Evolutionary conservation across 2,329 filamentous ascomycete species (phyloP).

Genomic region (Atkinsonella texensis): DNA sequence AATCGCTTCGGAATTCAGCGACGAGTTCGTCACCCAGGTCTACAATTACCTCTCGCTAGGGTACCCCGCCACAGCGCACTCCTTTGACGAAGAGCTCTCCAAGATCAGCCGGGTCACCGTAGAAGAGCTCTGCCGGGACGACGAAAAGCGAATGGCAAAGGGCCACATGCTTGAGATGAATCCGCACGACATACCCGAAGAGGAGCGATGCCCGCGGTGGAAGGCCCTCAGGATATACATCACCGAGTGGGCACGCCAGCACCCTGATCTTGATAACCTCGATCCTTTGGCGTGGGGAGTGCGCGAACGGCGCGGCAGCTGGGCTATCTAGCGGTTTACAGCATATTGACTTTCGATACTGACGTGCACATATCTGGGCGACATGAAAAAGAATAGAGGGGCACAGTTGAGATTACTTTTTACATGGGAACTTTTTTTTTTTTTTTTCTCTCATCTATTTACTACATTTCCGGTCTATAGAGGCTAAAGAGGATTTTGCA

Average conservation of each 20-base stretch:
- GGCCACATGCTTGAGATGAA: conserved; percentile 60
- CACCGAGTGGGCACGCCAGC: conserved; percentile 78
- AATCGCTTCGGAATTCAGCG: conserved; percentile 58
- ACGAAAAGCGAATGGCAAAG: conserved; percentile 46
- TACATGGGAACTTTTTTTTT: too few species aligned
- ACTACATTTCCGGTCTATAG: too few species aligned
- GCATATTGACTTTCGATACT: background rate
- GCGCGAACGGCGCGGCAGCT: conserved; percentile 54
- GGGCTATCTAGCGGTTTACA: conserved; percentile 43
- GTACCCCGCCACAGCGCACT: conserved; percentile 73
- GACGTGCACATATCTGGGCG: background rate
- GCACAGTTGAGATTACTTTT: too few species aligned
- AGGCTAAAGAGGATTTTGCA: too few species aligned
- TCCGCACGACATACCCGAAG: conserved; percentile 28
- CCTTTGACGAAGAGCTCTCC: conserved; percentile 74
- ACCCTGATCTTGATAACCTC: conserved; percentile 57
- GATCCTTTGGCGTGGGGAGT: conserved; percentile 56
- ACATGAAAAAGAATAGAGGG: background rate
- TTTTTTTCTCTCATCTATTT: too few species aligned
- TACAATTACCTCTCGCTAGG: conserved; percentile 94
- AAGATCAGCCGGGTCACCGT: conserved; percentile 64
- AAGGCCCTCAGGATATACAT: conserved; percentile 74
- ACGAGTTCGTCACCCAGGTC: conserved; percentile 83
- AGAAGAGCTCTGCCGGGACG: conserved; percentile 58
- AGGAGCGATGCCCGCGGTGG: conserved; percentile 60